phyloP scores from a whole-genome alignment of 1,139 yeast genomes.

The Wickerhamomyces sp. region DNA sequence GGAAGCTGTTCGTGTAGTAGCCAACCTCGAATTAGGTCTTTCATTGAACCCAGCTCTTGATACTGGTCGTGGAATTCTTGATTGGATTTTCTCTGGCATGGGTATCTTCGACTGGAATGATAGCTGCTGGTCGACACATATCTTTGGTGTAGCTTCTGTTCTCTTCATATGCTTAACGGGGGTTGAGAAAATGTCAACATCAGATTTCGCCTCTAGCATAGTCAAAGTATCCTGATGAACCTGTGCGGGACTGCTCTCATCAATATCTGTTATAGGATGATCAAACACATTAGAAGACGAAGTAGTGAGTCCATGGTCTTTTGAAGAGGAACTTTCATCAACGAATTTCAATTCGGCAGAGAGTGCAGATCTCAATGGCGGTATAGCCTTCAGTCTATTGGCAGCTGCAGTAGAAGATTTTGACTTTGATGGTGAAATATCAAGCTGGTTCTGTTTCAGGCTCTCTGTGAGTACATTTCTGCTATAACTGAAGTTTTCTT shows the following conservation, averaged over 20 bases:
- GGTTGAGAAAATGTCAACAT: constrained; percentile 9
- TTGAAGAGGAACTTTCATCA: neutral
- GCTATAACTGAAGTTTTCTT: constrained; percentile 5
- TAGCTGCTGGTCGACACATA: too few species aligned
- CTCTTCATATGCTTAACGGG: constrained; percentile 11
- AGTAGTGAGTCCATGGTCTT: constrained; percentile 4
- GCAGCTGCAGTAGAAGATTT: neutral
- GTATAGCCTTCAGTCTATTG: constrained; percentile 2
- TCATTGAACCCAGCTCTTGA: constrained; percentile 11
- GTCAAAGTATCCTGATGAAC: constrained; percentile 15
- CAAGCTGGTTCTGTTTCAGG: constrained; percentile 8
- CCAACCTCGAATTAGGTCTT: constrained; percentile 2
- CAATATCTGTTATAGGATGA: neutral
- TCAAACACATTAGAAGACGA: neutral
- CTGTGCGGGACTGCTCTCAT: constrained; percentile 6
- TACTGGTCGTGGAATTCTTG: constrained; percentile 19
- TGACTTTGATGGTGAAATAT: constrained; percentile 8
- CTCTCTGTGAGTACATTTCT: constrained; percentile 8
- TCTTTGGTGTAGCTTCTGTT: constrained; percentile 1
- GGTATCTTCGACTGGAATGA: neutral
- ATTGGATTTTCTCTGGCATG: constrained; percentile 8
- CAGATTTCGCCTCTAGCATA: constrained; percentile 3
- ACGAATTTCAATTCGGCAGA: neutral
- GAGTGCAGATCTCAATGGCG: neutral
- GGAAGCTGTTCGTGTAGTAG: neutral